Evolutionary conservation across 768 basidiomycete genomes (phyloP).

Genomic region (Kwoniella dendrophila): DNA sequence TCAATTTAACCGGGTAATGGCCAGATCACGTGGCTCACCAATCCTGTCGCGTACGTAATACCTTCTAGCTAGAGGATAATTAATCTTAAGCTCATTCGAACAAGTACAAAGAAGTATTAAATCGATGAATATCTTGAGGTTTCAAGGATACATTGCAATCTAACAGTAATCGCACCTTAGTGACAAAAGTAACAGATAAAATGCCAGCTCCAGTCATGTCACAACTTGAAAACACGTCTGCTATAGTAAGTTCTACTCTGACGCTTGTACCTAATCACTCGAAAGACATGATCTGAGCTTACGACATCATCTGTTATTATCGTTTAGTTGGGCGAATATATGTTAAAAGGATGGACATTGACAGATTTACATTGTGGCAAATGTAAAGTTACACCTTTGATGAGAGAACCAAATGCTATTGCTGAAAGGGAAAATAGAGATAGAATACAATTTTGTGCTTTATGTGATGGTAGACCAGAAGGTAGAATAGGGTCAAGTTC

Average conservation of each 20-base stretch:
- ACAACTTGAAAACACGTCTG: slow-evolving; percentile 44
- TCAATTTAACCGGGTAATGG: too few species aligned
- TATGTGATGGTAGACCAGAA: slow-evolving; percentile 50
- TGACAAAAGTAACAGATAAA: neutral
- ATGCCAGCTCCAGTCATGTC: slow-evolving; percentile 31
- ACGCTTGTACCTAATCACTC: neutral
- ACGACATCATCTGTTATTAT: neutral
- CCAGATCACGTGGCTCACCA: too few species aligned
- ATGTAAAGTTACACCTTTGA: slow-evolving; percentile 50
- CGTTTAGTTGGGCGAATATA: slow-evolving; percentile 54
- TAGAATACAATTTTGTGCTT: slow-evolving; percentile 52
- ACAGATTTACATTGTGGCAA: slow-evolving; percentile 50
- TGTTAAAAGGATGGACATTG: slow-evolving; percentile 56
- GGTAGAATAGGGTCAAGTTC: slow-evolving; percentile 1
- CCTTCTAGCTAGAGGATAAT: too few species aligned
- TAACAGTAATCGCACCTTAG: too few species aligned
- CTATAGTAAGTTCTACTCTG: slow-evolving; percentile 29
- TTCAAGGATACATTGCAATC: too few species aligned
- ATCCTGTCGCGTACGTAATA: too few species aligned
- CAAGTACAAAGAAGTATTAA: too few species aligned
- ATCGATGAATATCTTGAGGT: too few species aligned
- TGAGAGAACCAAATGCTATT: slow-evolving; percentile 46
- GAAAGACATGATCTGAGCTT: neutral
- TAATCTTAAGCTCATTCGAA: too few species aligned
- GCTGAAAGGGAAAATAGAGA: slow-evolving; percentile 36